A percentile compares a stretch with the other conserved stretches of the same genome.
Conservation (phyloP, 2,329 filamentous ascomycete species). For the Xylaria sp. region DNA sequence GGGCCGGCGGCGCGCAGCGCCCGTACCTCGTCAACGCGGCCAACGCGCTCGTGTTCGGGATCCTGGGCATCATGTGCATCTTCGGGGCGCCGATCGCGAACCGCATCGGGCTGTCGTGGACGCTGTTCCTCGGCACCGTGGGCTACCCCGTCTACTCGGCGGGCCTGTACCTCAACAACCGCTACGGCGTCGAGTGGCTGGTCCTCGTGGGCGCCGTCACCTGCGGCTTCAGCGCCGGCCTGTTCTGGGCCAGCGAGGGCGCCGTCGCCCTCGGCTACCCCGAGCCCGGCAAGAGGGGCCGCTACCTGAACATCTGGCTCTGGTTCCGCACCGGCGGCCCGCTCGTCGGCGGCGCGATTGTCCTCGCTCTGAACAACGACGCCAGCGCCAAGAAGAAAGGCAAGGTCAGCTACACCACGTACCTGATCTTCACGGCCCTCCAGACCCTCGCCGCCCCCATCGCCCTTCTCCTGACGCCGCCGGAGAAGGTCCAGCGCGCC, state of each 20-base stretch:
- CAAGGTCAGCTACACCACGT: conserved; percentile 71
- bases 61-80: conserved; percentile 45
- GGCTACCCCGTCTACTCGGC: conserved; percentile 46
- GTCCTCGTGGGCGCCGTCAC: conserved; percentile 70
- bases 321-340: conserved; percentile 58
- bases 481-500: conserved; percentile 66
- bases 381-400: conserved; percentile 54
- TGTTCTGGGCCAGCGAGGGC: conserved; percentile 79
- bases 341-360: conserved; percentile 74
- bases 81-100: conserved; percentile 43
- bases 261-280: conserved; percentile 75
- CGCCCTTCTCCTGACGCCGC: conserved; percentile 65
- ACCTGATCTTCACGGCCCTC: conserved; percentile 71
- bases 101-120: conserved; percentile 41
- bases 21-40: conserved; percentile 53
- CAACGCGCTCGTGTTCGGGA: conserved; percentile 45
- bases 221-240: conserved; percentile 71
- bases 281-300: conserved; percentile 69
- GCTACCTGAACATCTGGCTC: conserved; percentile 72
- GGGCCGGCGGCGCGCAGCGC: conserved; percentile 57
- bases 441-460: conserved; percentile 69
- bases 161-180: conserved; percentile 48
- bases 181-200: conserved; percentile 65
- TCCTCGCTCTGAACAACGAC: conserved; percentile 68
- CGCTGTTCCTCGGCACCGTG: conserved; percentile 43